Conservation (phyloP, 116 monocot genomes). For the Zostera marina region DNA sequence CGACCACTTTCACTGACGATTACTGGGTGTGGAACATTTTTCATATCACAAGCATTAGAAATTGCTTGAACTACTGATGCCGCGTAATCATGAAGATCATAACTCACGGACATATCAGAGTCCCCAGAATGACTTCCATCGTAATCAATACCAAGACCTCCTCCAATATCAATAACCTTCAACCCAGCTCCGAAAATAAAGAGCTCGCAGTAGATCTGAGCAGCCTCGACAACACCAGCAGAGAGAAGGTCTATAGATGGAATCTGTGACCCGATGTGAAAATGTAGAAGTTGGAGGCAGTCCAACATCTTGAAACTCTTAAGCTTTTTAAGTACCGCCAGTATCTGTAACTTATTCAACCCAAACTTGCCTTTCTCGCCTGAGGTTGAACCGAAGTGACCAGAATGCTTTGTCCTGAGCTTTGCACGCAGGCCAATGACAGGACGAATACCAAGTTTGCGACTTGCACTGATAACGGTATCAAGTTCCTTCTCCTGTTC, state of each 20-base stretch:
- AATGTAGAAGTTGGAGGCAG: conserved; percentile 93
- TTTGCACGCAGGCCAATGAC: conserved; percentile 87
- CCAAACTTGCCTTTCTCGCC: conserved; percentile 97
- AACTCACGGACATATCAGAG: conserved; percentile 80
- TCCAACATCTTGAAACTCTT: conserved; percentile 61
- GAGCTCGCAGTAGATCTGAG: conserved; percentile 91
- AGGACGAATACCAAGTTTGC: conserved; percentile 47
- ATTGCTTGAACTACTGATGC: conserved; percentile 45
- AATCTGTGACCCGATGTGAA: conserved; percentile 98
- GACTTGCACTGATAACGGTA: conserved; percentile 46
- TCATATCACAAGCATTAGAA: conserved; percentile 52
- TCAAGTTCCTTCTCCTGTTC: conserved; percentile 98
- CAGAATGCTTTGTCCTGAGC: conserved; percentile 89
- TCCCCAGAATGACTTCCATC: conserved; percentile 58
- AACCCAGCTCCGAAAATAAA: conserved; percentile 57
- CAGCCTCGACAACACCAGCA: conserved; percentile 74
- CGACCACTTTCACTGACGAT: conserved; percentile 97
- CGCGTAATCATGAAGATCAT: conserved; percentile 74
- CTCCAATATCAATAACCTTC: conserved; percentile 79
- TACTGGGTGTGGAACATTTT: conserved; percentile 55
- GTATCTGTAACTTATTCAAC: conserved; percentile 64
- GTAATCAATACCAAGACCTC: conserved; percentile 87
- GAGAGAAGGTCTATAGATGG: conserved; percentile 49
- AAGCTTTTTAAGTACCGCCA: conserved; percentile 55
- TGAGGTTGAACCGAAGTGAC: conserved; percentile 93